phyloP scores from a whole-genome alignment of 176 grass and related monocot genomes.

The Phoenix dactylifera region DNA sequence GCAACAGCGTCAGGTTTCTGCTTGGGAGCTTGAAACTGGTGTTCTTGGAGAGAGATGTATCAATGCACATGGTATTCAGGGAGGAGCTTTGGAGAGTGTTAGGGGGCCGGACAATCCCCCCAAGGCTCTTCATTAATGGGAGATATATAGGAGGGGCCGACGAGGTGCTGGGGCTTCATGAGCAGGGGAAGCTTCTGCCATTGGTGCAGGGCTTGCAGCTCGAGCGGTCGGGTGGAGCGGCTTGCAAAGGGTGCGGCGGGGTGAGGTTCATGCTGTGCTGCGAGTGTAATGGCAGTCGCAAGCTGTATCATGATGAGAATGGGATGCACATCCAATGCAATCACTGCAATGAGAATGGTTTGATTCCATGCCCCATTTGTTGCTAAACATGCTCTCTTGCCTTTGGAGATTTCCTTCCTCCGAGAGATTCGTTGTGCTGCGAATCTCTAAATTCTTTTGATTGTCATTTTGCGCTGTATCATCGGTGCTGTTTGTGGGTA shows the following conservation, averaged over 20 bases:
- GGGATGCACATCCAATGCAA: background rate
- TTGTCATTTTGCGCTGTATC: too few relatives aligned
- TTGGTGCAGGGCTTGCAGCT: constrained; percentile 23
- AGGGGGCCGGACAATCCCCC: constrained; percentile 48
- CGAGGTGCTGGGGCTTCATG: constrained; percentile 63
- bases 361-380: constrained; percentile 23
- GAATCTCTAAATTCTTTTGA: too few relatives aligned
- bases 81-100: constrained; percentile 50
- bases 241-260: constrained; percentile 56
- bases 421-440: too few relatives aligned
- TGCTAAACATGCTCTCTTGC: constrained; percentile 9
- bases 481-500: too few relatives aligned
- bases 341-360: constrained; percentile 20
- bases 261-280: constrained; percentile 65
- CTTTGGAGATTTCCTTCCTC: background rate
- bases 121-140: constrained; percentile 60
- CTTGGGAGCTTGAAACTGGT: constrained; percentile 44
- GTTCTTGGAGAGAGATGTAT: constrained; percentile 76
- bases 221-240: constrained; percentile 13
- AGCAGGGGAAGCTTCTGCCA: constrained; percentile 36
- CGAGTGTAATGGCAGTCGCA: constrained; percentile 60
- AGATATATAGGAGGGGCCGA: constrained; percentile 65
- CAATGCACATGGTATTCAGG: constrained; percentile 65
- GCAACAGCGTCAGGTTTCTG: constrained; percentile 37
- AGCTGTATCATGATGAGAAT: constrained; percentile 40